These are phyloP conservation scores for Beauveria asiatica DNA, from an alignment of 2,329 filamentous ascomycete genomes.

Conservation along the genomic window DNA sequence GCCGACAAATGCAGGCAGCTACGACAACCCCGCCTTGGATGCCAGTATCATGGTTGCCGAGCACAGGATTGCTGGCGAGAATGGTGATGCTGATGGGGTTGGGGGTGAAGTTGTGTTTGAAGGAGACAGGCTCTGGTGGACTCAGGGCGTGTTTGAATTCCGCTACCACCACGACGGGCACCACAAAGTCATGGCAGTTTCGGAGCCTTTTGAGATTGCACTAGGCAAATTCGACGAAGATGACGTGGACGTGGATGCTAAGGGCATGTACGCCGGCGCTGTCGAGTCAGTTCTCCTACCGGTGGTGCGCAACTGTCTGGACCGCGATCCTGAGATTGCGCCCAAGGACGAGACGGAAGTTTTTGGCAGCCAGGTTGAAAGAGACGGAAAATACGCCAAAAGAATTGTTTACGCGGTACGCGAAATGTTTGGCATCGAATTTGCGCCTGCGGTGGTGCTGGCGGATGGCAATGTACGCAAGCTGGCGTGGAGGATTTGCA, in stretches of 20 bases:
- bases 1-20: constrained; percentile 67
- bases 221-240: constrained; percentile 74
- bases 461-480: constrained; percentile 88
- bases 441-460: constrained; percentile 83
- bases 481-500: constrained; percentile 88
- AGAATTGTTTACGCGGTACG: constrained; percentile 89
- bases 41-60: constrained; percentile 67
- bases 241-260: constrained; percentile 52
- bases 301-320: constrained; percentile 84
- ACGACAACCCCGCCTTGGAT: constrained; percentile 67
- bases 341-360: constrained; percentile 69
- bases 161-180: constrained; percentile 90
- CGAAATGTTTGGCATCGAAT: constrained; percentile 96
- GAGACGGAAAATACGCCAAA: constrained; percentile 81
- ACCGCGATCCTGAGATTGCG: constrained; percentile 84
- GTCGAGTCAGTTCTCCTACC: constrained; percentile 74
- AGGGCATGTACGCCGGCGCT: constrained; percentile 54
- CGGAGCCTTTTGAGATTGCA: constrained; percentile 83
- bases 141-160: constrained; percentile 91
- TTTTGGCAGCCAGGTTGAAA: constrained; percentile 78
- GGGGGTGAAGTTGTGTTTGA: constrained; percentile 79
- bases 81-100: constrained; percentile 50
- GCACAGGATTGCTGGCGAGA: constrained; percentile 44
- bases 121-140: constrained; percentile 97
- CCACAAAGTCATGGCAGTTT: constrained; percentile 90